Evolutionary conservation across 192 early-diverging fungal genomes (phyloP).

Genomic region (Haplosporangium gracile): DNA sequence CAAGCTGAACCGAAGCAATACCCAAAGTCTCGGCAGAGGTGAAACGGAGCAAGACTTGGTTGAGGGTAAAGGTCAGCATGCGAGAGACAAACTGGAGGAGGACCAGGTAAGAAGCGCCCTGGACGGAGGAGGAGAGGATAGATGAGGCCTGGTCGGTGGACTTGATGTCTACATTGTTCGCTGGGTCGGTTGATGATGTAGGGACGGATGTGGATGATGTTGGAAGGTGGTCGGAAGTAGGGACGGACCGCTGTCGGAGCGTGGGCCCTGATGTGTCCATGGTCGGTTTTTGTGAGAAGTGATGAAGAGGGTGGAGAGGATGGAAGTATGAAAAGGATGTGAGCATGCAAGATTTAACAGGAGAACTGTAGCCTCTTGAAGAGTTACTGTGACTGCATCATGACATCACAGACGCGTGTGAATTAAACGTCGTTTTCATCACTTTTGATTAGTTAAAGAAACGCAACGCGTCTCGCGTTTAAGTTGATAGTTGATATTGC

Average conservation of each 20-base stretch:
- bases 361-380: not conserved
- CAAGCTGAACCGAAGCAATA: constrained; percentile 84
- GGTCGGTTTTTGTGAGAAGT: not conserved
- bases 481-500: no score
- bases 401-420: not conserved
- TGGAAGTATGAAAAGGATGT: no score
- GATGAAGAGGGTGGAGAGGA: not conserved
- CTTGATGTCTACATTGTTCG: not conserved
- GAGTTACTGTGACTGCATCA: not conserved
- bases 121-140: constrained; percentile 70
- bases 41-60: constrained; percentile 81
- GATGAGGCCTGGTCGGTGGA: constrained; percentile 36
- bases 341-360: not conserved
- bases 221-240: not conserved
- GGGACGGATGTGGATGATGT: not conserved
- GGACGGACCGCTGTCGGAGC: constrained; percentile 30
- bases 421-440: no score
- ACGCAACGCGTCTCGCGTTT: no score
- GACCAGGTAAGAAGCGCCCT: constrained; percentile 81
- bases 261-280: constrained; percentile 24
- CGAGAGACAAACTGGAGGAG: constrained; percentile 81
- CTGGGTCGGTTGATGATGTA: not conserved
- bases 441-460: no score
- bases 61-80: constrained; percentile 85
- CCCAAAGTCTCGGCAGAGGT: constrained; percentile 83